Percentiles rank a stretch among this genome's conserved stretches.
Evolutionary conservation across 2,329 filamentous ascomycete genomes (phyloP).

Genomic region (Aureobasidium sp.): DNA sequence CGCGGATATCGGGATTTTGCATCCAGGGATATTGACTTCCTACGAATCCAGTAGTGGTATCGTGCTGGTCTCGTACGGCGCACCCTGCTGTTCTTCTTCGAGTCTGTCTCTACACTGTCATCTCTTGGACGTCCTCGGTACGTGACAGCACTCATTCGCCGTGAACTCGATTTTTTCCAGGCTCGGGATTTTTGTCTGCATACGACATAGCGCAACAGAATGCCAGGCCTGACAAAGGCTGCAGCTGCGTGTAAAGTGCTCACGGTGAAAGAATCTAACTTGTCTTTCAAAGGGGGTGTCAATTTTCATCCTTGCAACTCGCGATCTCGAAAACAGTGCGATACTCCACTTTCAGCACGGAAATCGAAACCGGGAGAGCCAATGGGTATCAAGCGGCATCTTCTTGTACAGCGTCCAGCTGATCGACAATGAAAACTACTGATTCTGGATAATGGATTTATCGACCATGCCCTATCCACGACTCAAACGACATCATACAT

Average conservation of each 20-base stretch:
- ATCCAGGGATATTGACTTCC: neutral
- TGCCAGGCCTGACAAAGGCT: neutral
- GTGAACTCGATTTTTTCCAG: neutral
- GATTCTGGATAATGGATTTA: neutral
- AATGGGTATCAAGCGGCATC: slow-evolving; percentile 4
- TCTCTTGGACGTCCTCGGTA: neutral
- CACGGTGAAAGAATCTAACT: neutral
- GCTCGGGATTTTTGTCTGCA: neutral
- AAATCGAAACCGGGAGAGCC: neutral
- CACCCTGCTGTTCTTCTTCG: neutral
- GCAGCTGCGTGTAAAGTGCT: neutral
- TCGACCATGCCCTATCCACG: neutral
- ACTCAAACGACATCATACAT: neutral
- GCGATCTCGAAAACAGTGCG: neutral
- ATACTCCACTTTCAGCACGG: slow-evolving; percentile 8
- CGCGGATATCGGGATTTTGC: neutral
- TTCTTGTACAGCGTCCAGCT: slow-evolving; percentile 3
- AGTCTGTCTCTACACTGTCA: neutral
- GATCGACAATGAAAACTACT: slow-evolving; percentile 4
- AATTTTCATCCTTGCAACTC: slow-evolving; percentile 1
- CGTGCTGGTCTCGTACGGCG: neutral
- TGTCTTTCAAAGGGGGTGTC: neutral
- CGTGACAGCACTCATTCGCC: neutral
- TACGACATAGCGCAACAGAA: neutral
- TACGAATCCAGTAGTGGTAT: neutral